Evolutionary conservation across 179 eudicot species (phyloP), one percentile per base, ranked within the genome.

Genomic region (Beta macrorhiza): DNA sequence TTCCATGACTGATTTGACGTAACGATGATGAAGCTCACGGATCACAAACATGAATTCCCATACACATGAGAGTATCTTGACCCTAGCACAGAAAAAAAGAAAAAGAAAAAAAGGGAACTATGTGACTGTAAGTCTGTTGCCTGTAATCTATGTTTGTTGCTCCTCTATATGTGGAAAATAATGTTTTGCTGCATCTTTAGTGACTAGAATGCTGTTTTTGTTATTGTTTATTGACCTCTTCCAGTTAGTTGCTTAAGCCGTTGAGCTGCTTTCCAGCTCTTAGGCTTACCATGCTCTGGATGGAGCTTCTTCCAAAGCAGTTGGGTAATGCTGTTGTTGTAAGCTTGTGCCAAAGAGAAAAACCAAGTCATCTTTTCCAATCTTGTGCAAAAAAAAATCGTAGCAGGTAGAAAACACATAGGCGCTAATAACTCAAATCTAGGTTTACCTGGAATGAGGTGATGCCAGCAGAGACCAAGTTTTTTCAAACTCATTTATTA

Each of bases 1-100:
- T 37, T 16, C 63, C 7, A 5, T 22, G 57, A 53, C 75, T 67
- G 37, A 57, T 56, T 83, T 67, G 0, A 32, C 53, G 1, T 7
- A 45, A 17, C 19, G 65, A 44, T 8, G 77, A 22, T 57, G 72
- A 55, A 67, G 71, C 72, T 68, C 74, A 45, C 72, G 59, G 14
- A 49, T 78, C 58, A 25, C 25, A 9, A 52, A 67, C 56, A 57
- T 63, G 17, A 32, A 3, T 44, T 65, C 19, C 7, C 5, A 44
- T 71, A 73, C 52, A 22, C 42, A 37, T 20, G 52, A 75, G n/a
- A 49, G 57, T 67, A 15, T 17, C 1, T 1, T 55, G 81, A 52
- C 57, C 25, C 56, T 62, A 62, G 67, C 57, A 16, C 25, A 14
- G 3, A 17, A 45, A 63, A 62, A 62, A 25, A 25, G 25, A 25